Conservation (phyloP, 129 eudicot genomes). For the Arctium lappa region DNA sequence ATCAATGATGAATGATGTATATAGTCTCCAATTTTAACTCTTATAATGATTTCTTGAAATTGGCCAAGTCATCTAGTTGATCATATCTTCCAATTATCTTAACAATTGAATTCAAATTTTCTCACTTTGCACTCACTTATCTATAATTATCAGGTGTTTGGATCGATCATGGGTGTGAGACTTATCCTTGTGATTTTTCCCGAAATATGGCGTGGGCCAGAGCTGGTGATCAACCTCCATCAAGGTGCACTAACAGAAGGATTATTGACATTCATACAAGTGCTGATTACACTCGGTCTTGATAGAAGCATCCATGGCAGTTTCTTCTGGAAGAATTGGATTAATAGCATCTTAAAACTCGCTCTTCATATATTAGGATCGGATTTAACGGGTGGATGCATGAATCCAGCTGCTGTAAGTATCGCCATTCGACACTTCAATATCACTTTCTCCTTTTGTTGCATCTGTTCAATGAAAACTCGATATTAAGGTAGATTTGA, state of each 20-base stretch:
- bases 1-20: not conserved
- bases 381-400: constrained; percentile 88
- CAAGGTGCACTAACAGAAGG: constrained; percentile 90
- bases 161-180: constrained; percentile 65
- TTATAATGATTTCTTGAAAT: no score
- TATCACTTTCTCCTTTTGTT: not conserved
- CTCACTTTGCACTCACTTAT: not conserved
- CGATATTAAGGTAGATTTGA: not conserved
- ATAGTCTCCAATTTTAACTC: not conserved
- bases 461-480: not conserved
- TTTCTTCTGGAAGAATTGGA: constrained; percentile 81
- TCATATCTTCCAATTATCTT: constrained; percentile 2
- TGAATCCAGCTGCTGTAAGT: constrained; percentile 94
- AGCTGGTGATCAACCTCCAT: constrained; percentile 63
- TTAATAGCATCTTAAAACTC: constrained; percentile 70
- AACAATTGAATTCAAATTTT: not conserved
- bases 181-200: constrained; percentile 52
- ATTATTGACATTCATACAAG: constrained; percentile 59
- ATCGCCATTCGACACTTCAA: not conserved
- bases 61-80: not conserved
- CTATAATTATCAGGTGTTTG: constrained; percentile 50
- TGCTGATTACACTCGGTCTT: constrained; percentile 49
- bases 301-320: constrained; percentile 47
- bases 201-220: constrained; percentile 65
- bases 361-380: constrained; percentile 81